These are phyloP conservation scores for Pleurotus djamor DNA, from an alignment of 768 basidiomycete genomes.

Conservation along the genomic window DNA sequence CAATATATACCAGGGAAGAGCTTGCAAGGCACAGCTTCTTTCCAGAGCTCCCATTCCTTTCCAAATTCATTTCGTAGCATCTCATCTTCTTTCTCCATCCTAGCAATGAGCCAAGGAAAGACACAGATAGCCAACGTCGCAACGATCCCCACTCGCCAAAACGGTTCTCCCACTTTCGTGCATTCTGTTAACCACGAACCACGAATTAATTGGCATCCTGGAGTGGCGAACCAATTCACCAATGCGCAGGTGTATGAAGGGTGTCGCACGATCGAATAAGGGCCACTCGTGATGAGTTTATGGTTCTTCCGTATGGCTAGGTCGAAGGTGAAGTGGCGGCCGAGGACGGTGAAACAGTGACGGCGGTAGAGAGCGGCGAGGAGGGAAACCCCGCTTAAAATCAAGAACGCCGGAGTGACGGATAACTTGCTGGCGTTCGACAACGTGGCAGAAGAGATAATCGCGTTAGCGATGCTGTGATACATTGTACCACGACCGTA, in stretches of 20 bases:
- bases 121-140: not conserved
- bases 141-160: not conserved
- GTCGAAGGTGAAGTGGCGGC: not conserved
- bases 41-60: slow-evolving; percentile 27
- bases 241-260: not conserved
- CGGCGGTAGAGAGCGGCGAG: not conserved
- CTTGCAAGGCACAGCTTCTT: slow-evolving; percentile 17
- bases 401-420: not conserved
- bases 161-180: not conserved
- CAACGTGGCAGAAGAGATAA: not conserved
- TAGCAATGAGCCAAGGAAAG: not conserved
- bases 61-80: slow-evolving; percentile 24
- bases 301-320: not conserved
- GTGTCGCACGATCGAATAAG: not conserved
- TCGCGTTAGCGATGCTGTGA: not conserved
- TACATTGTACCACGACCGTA: not conserved
- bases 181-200: not conserved
- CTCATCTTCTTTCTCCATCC: slow-evolving; percentile 25
- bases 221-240: not conserved
- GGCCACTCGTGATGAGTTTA: not conserved
- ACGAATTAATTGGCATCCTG: not conserved
- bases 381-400: not conserved
- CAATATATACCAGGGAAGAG: slow-evolving; percentile 27
- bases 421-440: not conserved
- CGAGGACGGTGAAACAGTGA: not conserved